These are phyloP conservation scores for Zymoseptoria tritici DNA, from an alignment of 2,329 filamentous ascomycete genomes.

Conservation along the genomic window DNA sequence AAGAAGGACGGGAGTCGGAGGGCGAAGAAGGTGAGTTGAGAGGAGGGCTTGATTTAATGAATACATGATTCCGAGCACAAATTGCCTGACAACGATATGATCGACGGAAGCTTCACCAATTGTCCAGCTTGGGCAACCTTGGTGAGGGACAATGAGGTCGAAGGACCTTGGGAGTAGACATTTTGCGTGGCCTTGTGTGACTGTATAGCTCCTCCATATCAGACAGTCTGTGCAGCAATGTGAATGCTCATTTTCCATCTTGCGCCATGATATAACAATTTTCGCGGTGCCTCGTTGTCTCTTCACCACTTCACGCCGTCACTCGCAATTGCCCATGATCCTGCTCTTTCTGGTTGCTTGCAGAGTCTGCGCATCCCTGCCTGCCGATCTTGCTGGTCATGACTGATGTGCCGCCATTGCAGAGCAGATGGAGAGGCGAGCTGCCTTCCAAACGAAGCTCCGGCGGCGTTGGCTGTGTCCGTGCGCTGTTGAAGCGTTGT, in stretches of 20 bases:
- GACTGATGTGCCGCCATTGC: not conserved
- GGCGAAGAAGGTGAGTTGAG: conserved; percentile 21
- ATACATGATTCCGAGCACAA: too few relatives aligned
- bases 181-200: too few relatives aligned
- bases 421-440: not conserved
- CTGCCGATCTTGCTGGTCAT: not conserved
- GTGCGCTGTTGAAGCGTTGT: not conserved
- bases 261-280: not conserved
- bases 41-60: not conserved
- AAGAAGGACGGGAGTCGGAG: conserved; percentile 24
- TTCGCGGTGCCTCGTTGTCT: not conserved
- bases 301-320: not conserved
- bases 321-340: not conserved
- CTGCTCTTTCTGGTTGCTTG: not conserved
- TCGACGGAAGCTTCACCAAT: too few relatives aligned
- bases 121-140: too few relatives aligned
- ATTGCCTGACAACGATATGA: too few relatives aligned
- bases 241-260: not conserved
- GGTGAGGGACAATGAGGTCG: too few relatives aligned
- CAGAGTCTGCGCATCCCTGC: not conserved
- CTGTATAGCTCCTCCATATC: not conserved
- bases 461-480: not conserved
- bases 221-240: not conserved
- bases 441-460: not conserved
- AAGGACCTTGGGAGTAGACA: too few relatives aligned